Evolutionary conservation across 768 basidiomycete genomes (phyloP), one percentile per base, ranked within the genome.

Genomic region (Cystobasidium ongulense): DNA sequence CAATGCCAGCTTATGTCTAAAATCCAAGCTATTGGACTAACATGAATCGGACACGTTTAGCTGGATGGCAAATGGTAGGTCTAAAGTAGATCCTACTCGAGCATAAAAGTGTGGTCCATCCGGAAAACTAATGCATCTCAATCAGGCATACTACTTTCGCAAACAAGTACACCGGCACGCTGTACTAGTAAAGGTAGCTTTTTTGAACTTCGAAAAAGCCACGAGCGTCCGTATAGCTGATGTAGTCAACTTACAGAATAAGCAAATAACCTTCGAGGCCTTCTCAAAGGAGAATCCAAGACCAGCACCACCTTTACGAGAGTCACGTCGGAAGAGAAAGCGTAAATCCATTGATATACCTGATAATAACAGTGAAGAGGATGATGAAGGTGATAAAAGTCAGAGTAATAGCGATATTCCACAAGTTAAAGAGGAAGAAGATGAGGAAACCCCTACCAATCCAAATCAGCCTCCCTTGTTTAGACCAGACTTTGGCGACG

Each of bases 141-240:
- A 11, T 23, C 72, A 77, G 73, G 78, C 77, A 8, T 79, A 77
- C 75, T 79, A 75, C 75, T 79, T 79, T 64, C 76, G 78, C 38
- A 67, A 50, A 21, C 65, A 75, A 18, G 50, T 36, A 11, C 70
- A 77, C 52, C 75, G 73, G 61, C 78, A 79, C 43, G 77, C 76
- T 21, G 78, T 79, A 29, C 59, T 79, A 8, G 73, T 79, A 57
- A 79, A 79, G 66, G 78, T 77, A 36, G 33, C 59, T 38, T 41
- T 23, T 41, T 17, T 29, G 8, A 54, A 5, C 17, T 4, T 38
- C 63, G 11, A 25, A 38, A 15, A n/a, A 3, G 3, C 23, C 63
- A 38, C 8, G 23, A 39, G 33, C 31, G 13, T 11, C 11, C 11
- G 18, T 4, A 4, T 29, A 13, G 33, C 57, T 29, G 57, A 36